phyloP scores from a whole-genome alignment of 495 filamentous ascomycete species.

The Daldinia bambusicola region DNA sequence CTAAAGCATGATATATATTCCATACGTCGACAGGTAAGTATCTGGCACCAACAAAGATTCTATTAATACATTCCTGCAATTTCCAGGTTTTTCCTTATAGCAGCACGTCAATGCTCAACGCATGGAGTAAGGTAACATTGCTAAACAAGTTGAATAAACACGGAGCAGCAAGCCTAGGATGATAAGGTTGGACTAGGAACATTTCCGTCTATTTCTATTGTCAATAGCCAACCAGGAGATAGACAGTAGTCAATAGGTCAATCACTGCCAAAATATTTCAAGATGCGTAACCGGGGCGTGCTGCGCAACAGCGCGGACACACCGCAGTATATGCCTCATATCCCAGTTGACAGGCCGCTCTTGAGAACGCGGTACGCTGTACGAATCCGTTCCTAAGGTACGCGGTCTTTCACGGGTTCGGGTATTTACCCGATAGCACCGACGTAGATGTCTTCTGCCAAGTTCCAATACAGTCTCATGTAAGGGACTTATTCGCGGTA shows the following conservation, averaged over 20 bases:
- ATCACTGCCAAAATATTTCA: neutral
- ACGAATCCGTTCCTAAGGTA: neutral
- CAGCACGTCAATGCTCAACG: slow-evolving; percentile 12
- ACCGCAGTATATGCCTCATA: slow-evolving; percentile 17
- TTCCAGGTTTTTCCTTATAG: slow-evolving; percentile 12
- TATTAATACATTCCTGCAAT: slow-evolving; percentile 32
- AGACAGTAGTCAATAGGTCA: slow-evolving; percentile 14
- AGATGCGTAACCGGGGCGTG: slow-evolving; percentile 11
- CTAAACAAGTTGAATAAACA: slow-evolving; percentile 37
- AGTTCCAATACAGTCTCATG: slow-evolving; percentile 13
- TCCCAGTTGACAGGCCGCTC: slow-evolving; percentile 13
- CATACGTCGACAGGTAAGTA: no score
- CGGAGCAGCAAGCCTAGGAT: slow-evolving; percentile 16
- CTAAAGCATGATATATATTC: no score
- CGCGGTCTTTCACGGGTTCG: slow-evolving; percentile 19
- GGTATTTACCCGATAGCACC: slow-evolving; percentile 3
- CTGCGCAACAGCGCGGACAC: slow-evolving; percentile 16
- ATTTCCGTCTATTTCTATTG: neutral
- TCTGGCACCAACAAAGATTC: slow-evolving; percentile 12
- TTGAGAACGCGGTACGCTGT: slow-evolving; percentile 21
- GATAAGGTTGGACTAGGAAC: neutral
- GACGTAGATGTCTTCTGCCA: neutral
- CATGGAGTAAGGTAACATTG: slow-evolving; percentile 28
- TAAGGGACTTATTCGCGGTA: slow-evolving; percentile 25
- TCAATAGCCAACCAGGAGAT: no score